Conservation (phyloP, 208 protist genomes). For the Porcisia hertigi region DNA sequence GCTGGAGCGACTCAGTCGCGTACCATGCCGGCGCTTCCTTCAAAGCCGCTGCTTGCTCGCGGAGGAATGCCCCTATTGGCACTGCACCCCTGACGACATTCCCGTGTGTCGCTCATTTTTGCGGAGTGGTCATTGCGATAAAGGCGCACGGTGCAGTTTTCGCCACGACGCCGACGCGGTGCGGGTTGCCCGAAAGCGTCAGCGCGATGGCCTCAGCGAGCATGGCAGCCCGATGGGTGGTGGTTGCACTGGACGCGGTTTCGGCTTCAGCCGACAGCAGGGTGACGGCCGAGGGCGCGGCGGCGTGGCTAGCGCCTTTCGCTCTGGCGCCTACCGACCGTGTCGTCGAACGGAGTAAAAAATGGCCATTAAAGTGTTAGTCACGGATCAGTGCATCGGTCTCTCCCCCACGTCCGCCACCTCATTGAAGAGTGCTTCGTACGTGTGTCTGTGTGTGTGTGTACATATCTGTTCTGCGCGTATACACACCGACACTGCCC, state of each 20-base stretch:
- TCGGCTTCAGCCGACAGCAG: conserved; percentile 17
- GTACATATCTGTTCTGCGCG: too few species aligned
- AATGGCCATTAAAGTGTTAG: background rate
- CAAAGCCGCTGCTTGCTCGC: conserved; percentile 43
- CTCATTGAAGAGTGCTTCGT: too few species aligned
- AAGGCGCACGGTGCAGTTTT: conserved; percentile 71
- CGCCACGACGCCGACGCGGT: conserved; percentile 63
- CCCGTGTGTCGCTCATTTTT: conserved; percentile 67
- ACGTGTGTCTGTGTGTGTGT: background rate
- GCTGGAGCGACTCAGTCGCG: conserved; percentile 32
- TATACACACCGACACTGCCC: background rate
- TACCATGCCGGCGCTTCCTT: conserved; percentile 79
- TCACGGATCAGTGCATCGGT: background rate
- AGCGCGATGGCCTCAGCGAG: conserved; percentile 18
- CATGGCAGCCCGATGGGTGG: conserved; percentile 4
- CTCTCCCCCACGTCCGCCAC: too few species aligned
- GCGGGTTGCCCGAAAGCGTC: conserved; percentile 34
- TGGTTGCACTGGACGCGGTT: conserved; percentile 3
- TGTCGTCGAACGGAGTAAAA: conserved; percentile 7
- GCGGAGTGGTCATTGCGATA: conserved; percentile 55
- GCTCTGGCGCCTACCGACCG: background rate
- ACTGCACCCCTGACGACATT: conserved; percentile 67
- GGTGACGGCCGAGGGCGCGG: conserved; percentile 9
- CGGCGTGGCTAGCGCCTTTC: conserved; percentile 6
- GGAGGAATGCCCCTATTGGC: conserved; percentile 76